Evolutionary conservation across 768 basidiomycete species (phyloP).

Genomic region (Mycena metata): DNA sequence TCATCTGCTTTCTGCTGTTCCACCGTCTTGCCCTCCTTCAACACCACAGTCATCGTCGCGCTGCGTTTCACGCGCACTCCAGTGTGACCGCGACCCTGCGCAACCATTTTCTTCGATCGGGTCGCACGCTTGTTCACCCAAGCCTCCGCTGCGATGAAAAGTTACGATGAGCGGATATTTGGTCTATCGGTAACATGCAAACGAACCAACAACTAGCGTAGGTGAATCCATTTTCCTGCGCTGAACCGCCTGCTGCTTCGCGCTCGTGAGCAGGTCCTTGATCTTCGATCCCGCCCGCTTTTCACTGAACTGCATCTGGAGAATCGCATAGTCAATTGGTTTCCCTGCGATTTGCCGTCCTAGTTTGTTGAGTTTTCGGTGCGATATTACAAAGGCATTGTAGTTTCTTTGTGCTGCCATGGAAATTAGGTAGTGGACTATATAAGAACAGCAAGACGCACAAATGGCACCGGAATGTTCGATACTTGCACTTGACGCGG

Average conservation of each 20-base stretch:
- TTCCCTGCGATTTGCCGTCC: conserved; percentile 89
- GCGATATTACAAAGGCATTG: conserved; percentile 92
- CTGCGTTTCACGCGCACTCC: conserved; percentile 85
- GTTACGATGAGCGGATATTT: conserved; percentile 1
- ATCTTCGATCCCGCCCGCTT: conserved; percentile 90
- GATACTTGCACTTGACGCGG: conserved; percentile 41
- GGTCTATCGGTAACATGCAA: conserved; percentile 8
- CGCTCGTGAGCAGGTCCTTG: conserved; percentile 89
- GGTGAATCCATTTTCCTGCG: conserved; percentile 81
- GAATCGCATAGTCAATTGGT: conserved; percentile 94
- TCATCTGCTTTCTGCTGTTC: conserved; percentile 75
- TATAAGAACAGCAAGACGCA: conserved; percentile 4
- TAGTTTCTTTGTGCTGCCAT: conserved; percentile 90
- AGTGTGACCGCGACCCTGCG: conserved; percentile 84
- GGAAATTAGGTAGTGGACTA: neutral
- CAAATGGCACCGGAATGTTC: conserved; percentile 38
- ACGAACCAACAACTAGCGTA: conserved; percentile 87
- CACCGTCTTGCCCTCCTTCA: conserved; percentile 85
- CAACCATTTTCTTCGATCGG: conserved; percentile 75
- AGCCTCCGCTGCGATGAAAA: conserved; percentile 76
- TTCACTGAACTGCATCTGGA: conserved; percentile 97
- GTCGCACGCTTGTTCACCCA: conserved; percentile 93
- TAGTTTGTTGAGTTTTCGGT: conserved; percentile 92
- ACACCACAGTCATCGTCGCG: conserved; percentile 79
- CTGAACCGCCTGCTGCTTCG: conserved; percentile 85